Evolutionary conservation across 768 basidiomycete species (phyloP).

Genomic region (Suillus discolor): DNA sequence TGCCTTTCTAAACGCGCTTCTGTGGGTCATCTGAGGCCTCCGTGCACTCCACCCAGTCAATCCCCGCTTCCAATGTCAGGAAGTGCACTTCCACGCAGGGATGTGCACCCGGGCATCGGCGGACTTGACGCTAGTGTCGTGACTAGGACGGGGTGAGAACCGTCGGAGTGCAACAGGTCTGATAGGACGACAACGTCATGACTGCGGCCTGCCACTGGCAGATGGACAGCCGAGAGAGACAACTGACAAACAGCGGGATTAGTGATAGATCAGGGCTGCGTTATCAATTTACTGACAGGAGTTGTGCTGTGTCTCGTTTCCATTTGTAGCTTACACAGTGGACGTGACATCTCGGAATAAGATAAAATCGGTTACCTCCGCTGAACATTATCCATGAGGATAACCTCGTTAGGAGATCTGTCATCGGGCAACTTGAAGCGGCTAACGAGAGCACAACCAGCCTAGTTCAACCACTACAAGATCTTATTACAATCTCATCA

Average conservation of each 20-base stretch:
- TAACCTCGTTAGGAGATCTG: slow-evolving; percentile 52
- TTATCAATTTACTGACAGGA: slow-evolving; percentile 46
- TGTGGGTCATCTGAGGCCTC: slow-evolving; percentile 20
- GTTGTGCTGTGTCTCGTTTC: slow-evolving; percentile 50
- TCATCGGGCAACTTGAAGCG: slow-evolving; percentile 30
- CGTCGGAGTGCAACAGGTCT: slow-evolving; percentile 71
- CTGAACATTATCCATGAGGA: slow-evolving; percentile 54
- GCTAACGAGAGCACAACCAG: slow-evolving; percentile 69
- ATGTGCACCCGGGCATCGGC: slow-evolving; percentile 52
- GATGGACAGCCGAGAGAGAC: slow-evolving; percentile 14
- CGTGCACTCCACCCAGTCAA: slow-evolving; percentile 49
- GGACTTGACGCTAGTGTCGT: slow-evolving; percentile 41
- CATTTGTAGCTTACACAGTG: slow-evolving; percentile 60
- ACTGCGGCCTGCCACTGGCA: slow-evolving; percentile 49
- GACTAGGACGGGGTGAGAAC: slow-evolving; percentile 59
- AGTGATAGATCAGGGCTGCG: slow-evolving; percentile 15
- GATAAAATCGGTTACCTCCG: slow-evolving; percentile 44
- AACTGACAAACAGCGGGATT: slow-evolving; percentile 16
- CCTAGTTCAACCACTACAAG: slow-evolving; percentile 67
- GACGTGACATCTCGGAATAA: slow-evolving; percentile 44
- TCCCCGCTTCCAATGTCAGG: slow-evolving; percentile 40
- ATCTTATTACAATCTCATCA: background rate
- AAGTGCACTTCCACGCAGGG: slow-evolving; percentile 67
- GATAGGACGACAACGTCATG: slow-evolving; percentile 70
- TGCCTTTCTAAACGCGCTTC: slow-evolving; percentile 50